These are phyloP conservation scores for Cutaneotrichosporon sp. DNA, from an alignment of 1,284 basidiomycete genomes.

Conservation along the genomic window DNA sequence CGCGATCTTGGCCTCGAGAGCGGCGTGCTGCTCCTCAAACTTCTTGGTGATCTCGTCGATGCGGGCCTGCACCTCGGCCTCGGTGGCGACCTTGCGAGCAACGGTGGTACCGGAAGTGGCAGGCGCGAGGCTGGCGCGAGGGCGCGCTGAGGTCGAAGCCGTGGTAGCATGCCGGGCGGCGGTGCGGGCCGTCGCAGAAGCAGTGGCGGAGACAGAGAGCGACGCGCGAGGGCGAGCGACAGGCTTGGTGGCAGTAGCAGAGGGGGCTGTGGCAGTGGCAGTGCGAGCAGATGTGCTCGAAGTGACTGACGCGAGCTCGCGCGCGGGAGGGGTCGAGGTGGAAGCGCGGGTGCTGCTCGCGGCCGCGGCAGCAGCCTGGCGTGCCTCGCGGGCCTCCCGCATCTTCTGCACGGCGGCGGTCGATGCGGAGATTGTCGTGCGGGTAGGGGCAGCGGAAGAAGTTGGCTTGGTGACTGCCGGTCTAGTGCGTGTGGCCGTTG, in stretches of 20 bases:
- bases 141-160: constrained; percentile 6
- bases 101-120: constrained; percentile 3
- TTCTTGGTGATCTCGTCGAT: constrained; percentile 22
- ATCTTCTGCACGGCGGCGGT: constrained; percentile 19
- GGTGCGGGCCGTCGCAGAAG: constrained; percentile 6
- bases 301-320: constrained; percentile 7
- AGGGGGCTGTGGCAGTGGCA: constrained; percentile 4
- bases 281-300: constrained; percentile 4
- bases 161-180: constrained; percentile 2
- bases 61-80: constrained; percentile 18
- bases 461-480: constrained; percentile 10
- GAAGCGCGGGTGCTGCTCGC: neutral
- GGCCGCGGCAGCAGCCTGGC: constrained; percentile 9
- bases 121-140: constrained; percentile 17
- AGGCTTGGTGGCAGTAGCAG: neutral
- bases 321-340: constrained; percentile 8
- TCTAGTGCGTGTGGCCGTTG: constrained; percentile 13
- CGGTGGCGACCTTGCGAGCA: constrained; percentile 18
- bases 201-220: neutral
- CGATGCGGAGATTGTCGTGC: constrained; percentile 3
- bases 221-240: constrained; percentile 3
- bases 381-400: constrained; percentile 21
- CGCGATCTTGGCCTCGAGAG: constrained; percentile 30
- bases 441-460: neutral
- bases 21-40: constrained; percentile 26